Evolutionary conservation across 208 protist genomes (phyloP).

Genomic region (Leishmania tropica): DNA sequence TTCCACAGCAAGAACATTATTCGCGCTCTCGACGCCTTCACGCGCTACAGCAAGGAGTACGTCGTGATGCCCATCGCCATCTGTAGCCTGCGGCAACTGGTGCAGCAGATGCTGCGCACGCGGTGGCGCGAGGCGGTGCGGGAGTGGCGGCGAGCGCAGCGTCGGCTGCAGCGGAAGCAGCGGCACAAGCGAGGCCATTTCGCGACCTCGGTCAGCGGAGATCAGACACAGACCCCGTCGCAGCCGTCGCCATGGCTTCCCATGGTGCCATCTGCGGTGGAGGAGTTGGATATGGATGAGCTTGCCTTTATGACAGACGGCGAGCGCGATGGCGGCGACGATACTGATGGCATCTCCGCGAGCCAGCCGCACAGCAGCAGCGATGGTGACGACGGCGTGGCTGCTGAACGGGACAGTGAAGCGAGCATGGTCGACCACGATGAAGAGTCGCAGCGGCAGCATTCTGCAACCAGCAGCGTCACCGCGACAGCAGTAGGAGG

Average conservation of each 20-base stretch:
- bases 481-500: background rate
- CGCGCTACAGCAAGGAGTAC: constrained; percentile 77
- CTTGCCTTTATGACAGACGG: constrained; percentile 9
- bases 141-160: constrained; percentile 18
- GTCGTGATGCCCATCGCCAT: constrained; percentile 82
- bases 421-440: background rate
- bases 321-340: background rate
- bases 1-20: constrained; percentile 82
- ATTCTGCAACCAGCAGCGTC: background rate
- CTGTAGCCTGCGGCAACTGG: constrained; percentile 76
- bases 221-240: background rate
- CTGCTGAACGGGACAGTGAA: background rate
- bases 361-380: background rate
- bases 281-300: constrained; percentile 14
- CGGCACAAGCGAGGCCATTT: background rate
- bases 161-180: constrained; percentile 1
- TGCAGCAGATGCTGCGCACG: constrained; percentile 40
- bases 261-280: constrained; percentile 4
- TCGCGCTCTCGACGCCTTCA: constrained; percentile 77
- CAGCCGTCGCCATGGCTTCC: background rate
- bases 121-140: constrained; percentile 31
- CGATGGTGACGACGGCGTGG: background rate
- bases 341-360: background rate
- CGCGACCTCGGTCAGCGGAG: background rate
- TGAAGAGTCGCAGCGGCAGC: too few species aligned